phyloP scores from a whole-genome alignment of 768 basidiomycete genomes.

The Lenzites betulinus region DNA sequence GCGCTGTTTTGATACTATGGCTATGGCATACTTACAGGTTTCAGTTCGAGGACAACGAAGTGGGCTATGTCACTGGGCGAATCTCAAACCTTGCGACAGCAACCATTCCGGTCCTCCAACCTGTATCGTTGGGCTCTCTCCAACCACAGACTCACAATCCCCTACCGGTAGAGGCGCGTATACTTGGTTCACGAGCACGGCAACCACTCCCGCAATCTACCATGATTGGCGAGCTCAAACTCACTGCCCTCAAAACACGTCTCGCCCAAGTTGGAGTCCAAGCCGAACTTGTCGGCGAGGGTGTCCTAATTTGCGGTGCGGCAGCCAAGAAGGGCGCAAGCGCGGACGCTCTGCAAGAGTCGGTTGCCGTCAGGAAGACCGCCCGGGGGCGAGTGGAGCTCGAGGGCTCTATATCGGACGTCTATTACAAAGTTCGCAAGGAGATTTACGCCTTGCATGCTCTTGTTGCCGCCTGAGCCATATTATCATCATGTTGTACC shows the following conservation, averaged over 20 bases:
- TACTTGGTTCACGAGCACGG: slow-evolving; percentile 66
- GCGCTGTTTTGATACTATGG: slow-evolving; percentile 27
- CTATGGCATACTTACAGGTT: not conserved
- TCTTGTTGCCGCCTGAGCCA: slow-evolving; percentile 63
- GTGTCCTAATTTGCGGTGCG: slow-evolving; percentile 85
- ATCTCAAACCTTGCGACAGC: slow-evolving; percentile 84
- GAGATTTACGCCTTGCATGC: slow-evolving; percentile 94
- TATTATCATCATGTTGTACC: slow-evolving; percentile 13
- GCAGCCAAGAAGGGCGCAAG: slow-evolving; percentile 47
- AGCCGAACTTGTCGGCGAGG: slow-evolving; percentile 96
- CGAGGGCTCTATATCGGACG: slow-evolving; percentile 85
- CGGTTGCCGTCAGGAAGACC: slow-evolving; percentile 88
- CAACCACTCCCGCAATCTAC: slow-evolving; percentile 81
- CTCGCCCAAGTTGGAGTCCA: slow-evolving; percentile 76
- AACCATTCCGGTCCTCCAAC: slow-evolving; percentile 86
- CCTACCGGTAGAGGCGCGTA: slow-evolving; percentile 37
- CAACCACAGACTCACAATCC: slow-evolving; percentile 1
- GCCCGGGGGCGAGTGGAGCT: slow-evolving; percentile 84
- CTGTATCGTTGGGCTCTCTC: slow-evolving; percentile 38
- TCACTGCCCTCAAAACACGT: slow-evolving; percentile 84
- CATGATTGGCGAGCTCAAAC: slow-evolving; percentile 96
- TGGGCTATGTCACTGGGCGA: slow-evolving; percentile 90
- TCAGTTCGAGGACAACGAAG: slow-evolving; percentile 97
- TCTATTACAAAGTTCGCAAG: slow-evolving; percentile 86
- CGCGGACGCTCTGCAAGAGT: slow-evolving; percentile 54